phyloP scores from a whole-genome alignment of 2,329 filamentous ascomycete genomes.

The Pseudogymnoascus sp. region DNA sequence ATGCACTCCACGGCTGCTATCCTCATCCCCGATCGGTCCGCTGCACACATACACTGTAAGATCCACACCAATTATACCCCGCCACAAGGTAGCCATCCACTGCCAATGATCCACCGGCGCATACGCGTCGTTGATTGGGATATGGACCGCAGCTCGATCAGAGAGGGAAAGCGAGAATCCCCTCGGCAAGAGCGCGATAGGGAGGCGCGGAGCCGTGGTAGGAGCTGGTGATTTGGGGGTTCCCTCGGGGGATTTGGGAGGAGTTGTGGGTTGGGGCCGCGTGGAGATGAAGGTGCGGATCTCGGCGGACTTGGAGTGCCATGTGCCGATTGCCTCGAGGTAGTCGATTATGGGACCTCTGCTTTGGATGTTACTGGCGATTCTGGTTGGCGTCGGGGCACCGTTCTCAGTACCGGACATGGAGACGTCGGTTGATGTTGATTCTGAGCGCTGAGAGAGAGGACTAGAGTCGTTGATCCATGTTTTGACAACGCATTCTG shows the following conservation, averaged over 20 bases:
- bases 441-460: background rate
- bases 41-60: constrained; percentile 60
- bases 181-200: constrained; percentile 67
- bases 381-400: background rate
- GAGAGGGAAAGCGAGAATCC: constrained; percentile 74
- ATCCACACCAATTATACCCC: constrained; percentile 70
- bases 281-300: constrained; percentile 53
- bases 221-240: constrained; percentile 13
- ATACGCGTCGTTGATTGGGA: constrained; percentile 71
- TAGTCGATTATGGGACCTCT: constrained; percentile 46
- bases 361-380: background rate
- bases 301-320: constrained; percentile 68
- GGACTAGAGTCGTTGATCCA: constrained; percentile 18
- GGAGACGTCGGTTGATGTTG: background rate
- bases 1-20: background rate
- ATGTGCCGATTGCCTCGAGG: constrained; percentile 58
- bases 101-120: constrained; percentile 88
- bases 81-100: constrained; percentile 93
- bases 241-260: background rate
- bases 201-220: constrained; percentile 35
- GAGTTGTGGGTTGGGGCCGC: constrained; percentile 11
- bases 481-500: constrained; percentile 23
- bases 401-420: background rate
- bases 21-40: constrained; percentile 11
- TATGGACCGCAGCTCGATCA: constrained; percentile 64